Evolutionary conservation across 169 alveolate genomes (phyloP), one percentile per base, ranked within the genome.

Genomic region (Babesia ovata): DNA sequence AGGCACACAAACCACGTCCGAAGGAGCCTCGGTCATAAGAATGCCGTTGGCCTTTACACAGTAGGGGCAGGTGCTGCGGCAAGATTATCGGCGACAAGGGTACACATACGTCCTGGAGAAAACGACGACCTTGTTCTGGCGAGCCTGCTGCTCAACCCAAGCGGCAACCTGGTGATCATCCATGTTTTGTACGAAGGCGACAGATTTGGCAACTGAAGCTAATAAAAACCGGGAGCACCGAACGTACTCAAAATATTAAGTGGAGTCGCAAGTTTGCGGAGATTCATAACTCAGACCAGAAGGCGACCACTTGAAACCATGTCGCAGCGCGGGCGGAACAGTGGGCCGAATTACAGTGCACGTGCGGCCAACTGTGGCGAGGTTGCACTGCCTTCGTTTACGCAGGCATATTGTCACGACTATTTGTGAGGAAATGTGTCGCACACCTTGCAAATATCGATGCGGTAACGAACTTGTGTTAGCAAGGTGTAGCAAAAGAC

Each of bases 31-130:
- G 22, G 46, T 16, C 22, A 22, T 73, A 0, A 83, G 81, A 10
- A 76, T 70, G 16, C 59, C 87, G 24, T 29, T 75, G 13, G 90
- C 90, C 79, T 48, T 83, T 14, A 61, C 50, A 49, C 90, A 83
- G 76, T 69, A 83, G 3, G 90, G 90, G 83, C 90, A 83, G 24
- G 70, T 49, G 28, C 88, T 81, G 71, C 24, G 22, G 44, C 16
- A n/a, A 3, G 0, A 48, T 26, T 26, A 13, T 62, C 14, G 4
- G 29, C 11, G 2, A 2, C 13, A 36, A 24, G 14, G 53, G 13
- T 0, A 4, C 11, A 52, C 82, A 14, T 7, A 83, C 90, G 63
- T 70, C 28, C 59, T 63, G 14, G 90, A 65, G 74, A 83, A 83
- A 13, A 83, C 83, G 14, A 75, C 86, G 36, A 83, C 76, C 49